These are phyloP conservation scores for Penicillium coffeae DNA, from an alignment of 495 filamentous ascomycete species.

Conservation along the genomic window DNA sequence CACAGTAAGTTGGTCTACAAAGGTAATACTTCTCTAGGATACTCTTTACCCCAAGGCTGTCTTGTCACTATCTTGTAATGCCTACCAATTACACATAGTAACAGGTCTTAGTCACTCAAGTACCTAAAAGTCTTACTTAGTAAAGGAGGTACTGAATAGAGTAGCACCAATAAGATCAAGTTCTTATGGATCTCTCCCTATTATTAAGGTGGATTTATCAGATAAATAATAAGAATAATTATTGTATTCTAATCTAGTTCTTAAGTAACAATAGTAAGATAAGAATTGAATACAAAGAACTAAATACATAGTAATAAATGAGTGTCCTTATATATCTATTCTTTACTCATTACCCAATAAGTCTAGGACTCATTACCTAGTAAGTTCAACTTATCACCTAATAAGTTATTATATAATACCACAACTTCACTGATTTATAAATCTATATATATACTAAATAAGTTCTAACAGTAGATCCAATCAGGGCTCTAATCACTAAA, in stretches of 20 bases:
- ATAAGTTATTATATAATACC: neutral
- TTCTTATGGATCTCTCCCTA: neutral
- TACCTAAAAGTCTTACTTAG: neutral
- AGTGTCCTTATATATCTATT: neutral
- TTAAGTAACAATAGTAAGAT: neutral
- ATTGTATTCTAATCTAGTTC: neutral
- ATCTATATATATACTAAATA: no score
- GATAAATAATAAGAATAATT: neutral
- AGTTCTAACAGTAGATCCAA: no score
- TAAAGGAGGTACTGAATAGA: neutral
- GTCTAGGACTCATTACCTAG: neutral
- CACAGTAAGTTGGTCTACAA: neutral
- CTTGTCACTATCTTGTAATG: neutral
- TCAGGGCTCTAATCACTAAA: no score
- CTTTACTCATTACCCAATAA: neutral
- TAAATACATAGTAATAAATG: neutral
- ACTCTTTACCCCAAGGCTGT: neutral
- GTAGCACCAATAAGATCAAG: neutral
- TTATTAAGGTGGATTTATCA: neutral
- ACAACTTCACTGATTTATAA: no score
- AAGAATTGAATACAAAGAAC: neutral
- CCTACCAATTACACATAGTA: neutral
- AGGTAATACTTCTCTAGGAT: neutral
- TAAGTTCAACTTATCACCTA: neutral
- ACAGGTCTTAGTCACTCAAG: neutral